A percentile compares a stretch with the other conserved stretches of the same genome.
Evolutionary conservation across 805 yeast species (phyloP).

Genomic region (Ogataea degrootiae): DNA sequence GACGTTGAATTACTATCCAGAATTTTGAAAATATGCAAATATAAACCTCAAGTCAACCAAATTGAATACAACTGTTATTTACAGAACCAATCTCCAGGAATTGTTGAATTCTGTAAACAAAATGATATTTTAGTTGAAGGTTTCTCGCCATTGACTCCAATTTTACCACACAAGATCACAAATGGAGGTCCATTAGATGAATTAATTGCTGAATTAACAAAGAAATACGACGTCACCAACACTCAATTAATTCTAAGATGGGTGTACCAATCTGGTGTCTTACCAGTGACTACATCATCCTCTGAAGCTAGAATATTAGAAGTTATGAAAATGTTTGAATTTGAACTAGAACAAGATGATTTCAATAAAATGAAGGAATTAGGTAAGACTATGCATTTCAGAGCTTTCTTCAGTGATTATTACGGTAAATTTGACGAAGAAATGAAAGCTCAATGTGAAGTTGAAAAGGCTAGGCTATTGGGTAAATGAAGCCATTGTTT

Average conservation of each 20-base stretch:
- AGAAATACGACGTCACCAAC: constrained; percentile 53
- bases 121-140: constrained; percentile 55
- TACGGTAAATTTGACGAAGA: constrained; percentile 14
- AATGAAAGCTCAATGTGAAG: neutral
- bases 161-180: constrained; percentile 37
- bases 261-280: constrained; percentile 57
- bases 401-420: constrained; percentile 20
- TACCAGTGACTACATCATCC: constrained; percentile 74
- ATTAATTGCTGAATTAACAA: constrained; percentile 36
- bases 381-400: constrained; percentile 32
- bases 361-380: constrained; percentile 35
- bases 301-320: constrained; percentile 52
- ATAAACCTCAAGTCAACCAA: constrained; percentile 60
- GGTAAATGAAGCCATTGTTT: too few species aligned
- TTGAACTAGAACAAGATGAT: constrained; percentile 50
- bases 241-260: constrained; percentile 68
- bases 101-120: constrained; percentile 44
- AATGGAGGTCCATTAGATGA: constrained; percentile 36
- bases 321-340: constrained; percentile 50
- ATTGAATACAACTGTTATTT: constrained; percentile 65
- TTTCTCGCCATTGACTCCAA: constrained; percentile 66
- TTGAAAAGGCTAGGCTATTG: neutral
- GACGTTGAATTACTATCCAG: constrained; percentile 40
- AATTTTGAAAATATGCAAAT: constrained; percentile 37
- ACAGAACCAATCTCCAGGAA: constrained; percentile 58